phyloP scores from a whole-genome alignment of 805 yeast genomes.

The Metschnikowia vanudenii region DNA sequence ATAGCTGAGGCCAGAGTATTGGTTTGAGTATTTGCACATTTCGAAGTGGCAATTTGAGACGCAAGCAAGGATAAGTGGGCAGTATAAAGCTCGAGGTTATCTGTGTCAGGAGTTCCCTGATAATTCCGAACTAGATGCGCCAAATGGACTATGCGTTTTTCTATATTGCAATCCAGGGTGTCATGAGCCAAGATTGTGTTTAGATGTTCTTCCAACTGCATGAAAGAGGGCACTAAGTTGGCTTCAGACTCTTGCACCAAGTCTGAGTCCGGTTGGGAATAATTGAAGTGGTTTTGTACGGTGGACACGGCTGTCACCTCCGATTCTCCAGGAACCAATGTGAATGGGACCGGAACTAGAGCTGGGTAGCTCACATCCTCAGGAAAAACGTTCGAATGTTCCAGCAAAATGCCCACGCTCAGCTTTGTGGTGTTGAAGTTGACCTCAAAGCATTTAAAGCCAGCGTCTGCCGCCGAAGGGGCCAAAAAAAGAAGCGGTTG shows the following conservation, averaged over 20 bases:
- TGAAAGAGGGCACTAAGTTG: slow-evolving; percentile 15
- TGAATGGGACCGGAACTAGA: slow-evolving; percentile 17
- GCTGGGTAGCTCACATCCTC: slow-evolving; percentile 1
- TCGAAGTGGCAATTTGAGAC: slow-evolving; percentile 25
- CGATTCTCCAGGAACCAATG: slow-evolving; percentile 27
- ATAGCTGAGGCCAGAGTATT: slow-evolving; percentile 10
- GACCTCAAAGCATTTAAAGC: no score
- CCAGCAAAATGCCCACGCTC: no score
- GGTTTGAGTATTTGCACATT: slow-evolving; percentile 13
- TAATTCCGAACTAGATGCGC: slow-evolving; percentile 24
- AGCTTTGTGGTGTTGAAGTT: no score
- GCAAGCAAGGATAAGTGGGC: slow-evolving; percentile 32
- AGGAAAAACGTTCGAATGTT: no score
- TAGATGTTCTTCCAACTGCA: slow-evolving; percentile 26
- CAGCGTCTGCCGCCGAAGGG: slow-evolving; percentile 1
- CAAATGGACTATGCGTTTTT: slow-evolving; percentile 25
- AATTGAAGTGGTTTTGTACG: slow-evolving; percentile 27
- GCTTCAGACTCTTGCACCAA: slow-evolving; percentile 13
- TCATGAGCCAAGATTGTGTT: slow-evolving; percentile 19
- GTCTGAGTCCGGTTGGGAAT: slow-evolving; percentile 18
- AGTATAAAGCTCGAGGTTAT: slow-evolving; percentile 21
- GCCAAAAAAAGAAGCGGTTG: slow-evolving; percentile 13
- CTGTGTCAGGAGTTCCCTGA: slow-evolving; percentile 9
- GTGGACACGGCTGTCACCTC: slow-evolving; percentile 36
- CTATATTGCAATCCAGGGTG: slow-evolving; percentile 8